Evolutionary conservation across 768 basidiomycete genomes (phyloP), one percentile per base, ranked within the genome.

Genomic region (Kwoniella shandongensis): DNA sequence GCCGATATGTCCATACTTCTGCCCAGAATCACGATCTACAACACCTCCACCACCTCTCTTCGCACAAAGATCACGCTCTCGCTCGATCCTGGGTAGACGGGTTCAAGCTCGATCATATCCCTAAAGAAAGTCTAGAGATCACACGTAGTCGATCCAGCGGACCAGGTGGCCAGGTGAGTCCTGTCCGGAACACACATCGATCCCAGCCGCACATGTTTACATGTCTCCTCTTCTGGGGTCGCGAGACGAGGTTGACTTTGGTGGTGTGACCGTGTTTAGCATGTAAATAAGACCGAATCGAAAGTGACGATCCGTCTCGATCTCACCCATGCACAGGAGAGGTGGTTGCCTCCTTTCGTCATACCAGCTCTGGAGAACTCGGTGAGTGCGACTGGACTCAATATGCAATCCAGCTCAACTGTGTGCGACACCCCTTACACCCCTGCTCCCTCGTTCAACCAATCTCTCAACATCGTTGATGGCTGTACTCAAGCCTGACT

Each of bases 271-370:
- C 32, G 32, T 32, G 50, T 38, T 3, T 39, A 76, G 75, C 74
- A 76, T 59, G 75, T 76, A 22, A 76, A 76, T 45, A 76, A 72
- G 54, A 72, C 74, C n/a, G 69, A 67, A 54, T 73, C 75, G 15
- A 76, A 76, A 54, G 73, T 73, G 13, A 63, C 65, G 6, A 20
- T 76, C 11, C 47, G 72, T 15, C 63, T 57, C 22, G 38, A 52
- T 47, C 35, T 70, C 1, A 15, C 29, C 3, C 29, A 29, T 39
- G 52, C 61, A 8, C 38, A 47, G 20, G 59, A 59, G 17, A 32
- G n/a, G 0, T 76, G 74, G 74, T 41, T 73, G 40, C 74, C 74
- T 3, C 51, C 44, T 0, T 76, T 72, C 54, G 51, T 73, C 2
- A 46, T 69, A 2, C 17, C 56, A 11, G 60, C 62, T 4, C 47